Conservation (phyloP, 495 filamentous ascomycete genomes). For the Chaetomium tenue region DNA sequence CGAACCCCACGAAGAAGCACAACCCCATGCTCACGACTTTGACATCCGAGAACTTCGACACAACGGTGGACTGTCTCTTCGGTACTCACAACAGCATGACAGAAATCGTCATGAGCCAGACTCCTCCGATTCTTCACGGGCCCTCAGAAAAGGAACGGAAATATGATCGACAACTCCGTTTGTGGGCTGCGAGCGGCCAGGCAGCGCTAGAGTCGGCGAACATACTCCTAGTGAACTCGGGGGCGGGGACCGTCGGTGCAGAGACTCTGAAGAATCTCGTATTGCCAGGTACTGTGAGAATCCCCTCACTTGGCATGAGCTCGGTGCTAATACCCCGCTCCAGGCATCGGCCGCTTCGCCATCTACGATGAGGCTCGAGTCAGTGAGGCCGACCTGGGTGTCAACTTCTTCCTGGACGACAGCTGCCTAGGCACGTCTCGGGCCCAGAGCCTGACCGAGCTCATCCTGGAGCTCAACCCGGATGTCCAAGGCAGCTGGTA, state of each 20-base stretch:
- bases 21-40: neutral
- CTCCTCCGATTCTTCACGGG: conserved; percentile 54
- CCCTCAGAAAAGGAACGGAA: conserved; percentile 86
- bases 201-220: conserved; percentile 84
- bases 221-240: conserved; percentile 82
- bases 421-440: conserved; percentile 73
- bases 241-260: conserved; percentile 77
- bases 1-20: neutral
- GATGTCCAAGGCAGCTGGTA: conserved; percentile 75
- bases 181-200: conserved; percentile 94
- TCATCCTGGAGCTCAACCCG: conserved; percentile 90
- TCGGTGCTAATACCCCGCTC: conserved; percentile 11
- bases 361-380: conserved; percentile 82
- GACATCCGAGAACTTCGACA: neutral
- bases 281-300: conserved; percentile 59
- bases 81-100: conserved; percentile 40
- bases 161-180: conserved; percentile 91
- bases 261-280: conserved; percentile 97
- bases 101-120: conserved; percentile 49
- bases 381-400: conserved; percentile 77
- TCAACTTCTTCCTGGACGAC: conserved; percentile 94
- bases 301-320: neutral
- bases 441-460: conserved; percentile 69
- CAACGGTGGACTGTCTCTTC: neutral
- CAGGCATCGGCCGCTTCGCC: conserved; percentile 88